Evolutionary conservation across 202 grass and related monocot genomes (phyloP).

Genomic region (Schoenoplectus tabernaemontani): DNA sequence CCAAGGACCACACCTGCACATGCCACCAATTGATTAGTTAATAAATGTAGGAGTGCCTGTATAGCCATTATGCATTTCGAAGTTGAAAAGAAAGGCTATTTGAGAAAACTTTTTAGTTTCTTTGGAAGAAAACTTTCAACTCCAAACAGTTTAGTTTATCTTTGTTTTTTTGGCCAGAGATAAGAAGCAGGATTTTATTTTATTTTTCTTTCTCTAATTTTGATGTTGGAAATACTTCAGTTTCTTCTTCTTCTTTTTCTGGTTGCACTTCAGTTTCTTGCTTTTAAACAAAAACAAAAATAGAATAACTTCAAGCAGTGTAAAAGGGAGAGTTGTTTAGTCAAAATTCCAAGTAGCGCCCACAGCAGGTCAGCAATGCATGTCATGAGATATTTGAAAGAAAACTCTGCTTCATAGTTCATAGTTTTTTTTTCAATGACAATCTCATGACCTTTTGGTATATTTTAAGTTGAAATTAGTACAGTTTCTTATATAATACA

Average conservation of each 20-base stretch:
- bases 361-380: neutral
- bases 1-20: slow-evolving; percentile 81
- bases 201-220: neutral
- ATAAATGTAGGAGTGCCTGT: neutral
- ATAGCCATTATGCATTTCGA: neutral
- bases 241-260: too few species aligned
- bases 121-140: too few species aligned
- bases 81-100: slow-evolving; percentile 13
- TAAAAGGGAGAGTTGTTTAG: neutral
- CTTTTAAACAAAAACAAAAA: neutral
- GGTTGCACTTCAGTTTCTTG: neutral
- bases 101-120: neutral
- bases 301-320: neutral
- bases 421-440: neutral
- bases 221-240: neutral
- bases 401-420: neutral
- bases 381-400: neutral
- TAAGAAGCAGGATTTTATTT: neutral
- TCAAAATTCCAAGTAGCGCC: neutral
- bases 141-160: neutral
- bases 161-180: neutral
- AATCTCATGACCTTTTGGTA: neutral
- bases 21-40: slow-evolving; percentile 5
- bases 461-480: slow-evolving; percentile 1
- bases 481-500: neutral